These are phyloP conservation scores for Cyclotella atomus DNA, from an alignment of 108 stramenopile genomes.

Conservation along the genomic window DNA sequence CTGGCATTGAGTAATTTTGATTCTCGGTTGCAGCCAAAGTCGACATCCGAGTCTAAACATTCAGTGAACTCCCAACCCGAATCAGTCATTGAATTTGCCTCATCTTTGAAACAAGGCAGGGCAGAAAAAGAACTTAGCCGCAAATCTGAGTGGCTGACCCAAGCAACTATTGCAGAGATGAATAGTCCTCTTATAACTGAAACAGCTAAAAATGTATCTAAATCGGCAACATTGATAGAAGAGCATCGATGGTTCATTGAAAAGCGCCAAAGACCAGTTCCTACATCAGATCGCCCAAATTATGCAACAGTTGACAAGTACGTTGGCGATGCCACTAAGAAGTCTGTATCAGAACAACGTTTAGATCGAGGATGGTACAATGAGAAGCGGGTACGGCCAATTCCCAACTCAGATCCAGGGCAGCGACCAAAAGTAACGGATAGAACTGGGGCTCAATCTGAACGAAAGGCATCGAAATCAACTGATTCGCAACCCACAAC, in stretches of 20 bases:
- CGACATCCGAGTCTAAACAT: background rate
- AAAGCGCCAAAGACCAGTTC: conserved; percentile 23
- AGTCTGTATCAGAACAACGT: background rate
- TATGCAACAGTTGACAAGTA: conserved; percentile 16
- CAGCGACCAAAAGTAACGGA: background rate
- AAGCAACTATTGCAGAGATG: background rate
- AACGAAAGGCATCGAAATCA: background rate
- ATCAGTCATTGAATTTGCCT: background rate
- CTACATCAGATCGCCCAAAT: background rate
- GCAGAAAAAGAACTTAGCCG: conserved; percentile 13
- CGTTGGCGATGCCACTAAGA: conserved; percentile 3
- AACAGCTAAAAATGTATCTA: background rate
- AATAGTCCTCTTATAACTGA: background rate
- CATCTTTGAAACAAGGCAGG: conserved; percentile 8
- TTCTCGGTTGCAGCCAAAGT: background rate
- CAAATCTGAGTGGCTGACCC: conserved; percentile 21
- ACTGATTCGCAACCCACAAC: background rate
- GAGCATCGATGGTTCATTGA: conserved; percentile 16
- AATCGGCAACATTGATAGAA: background rate
- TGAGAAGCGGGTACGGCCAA: conserved; percentile 3
- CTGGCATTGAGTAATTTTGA: too few relatives aligned
- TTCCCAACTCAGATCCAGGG: background rate
- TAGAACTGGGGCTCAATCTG: background rate
- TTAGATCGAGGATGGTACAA: background rate
- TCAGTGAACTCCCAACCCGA: background rate